These are phyloP conservation scores for Wickerhamiella azymoides DNA, from an alignment of 805 yeast genomes.

Conservation along the genomic window DNA sequence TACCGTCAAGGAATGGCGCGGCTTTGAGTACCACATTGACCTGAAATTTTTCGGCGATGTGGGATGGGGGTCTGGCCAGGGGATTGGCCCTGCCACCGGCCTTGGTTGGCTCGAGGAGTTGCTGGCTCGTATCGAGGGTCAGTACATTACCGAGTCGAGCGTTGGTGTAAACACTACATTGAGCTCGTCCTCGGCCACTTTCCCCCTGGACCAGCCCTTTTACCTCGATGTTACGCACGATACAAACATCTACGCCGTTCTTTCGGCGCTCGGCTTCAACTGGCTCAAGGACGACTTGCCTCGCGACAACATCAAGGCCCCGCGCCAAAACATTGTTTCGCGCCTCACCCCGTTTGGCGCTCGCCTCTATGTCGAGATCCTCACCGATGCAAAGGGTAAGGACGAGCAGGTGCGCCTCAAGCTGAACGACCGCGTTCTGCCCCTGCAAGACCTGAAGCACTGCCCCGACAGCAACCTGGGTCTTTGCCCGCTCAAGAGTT, in stretches of 20 bases:
- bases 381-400: conserved; percentile 18
- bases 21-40: conserved; percentile 47
- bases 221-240: conserved; percentile 69
- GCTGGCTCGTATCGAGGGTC: conserved; percentile 32
- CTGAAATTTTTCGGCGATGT: conserved; percentile 44
- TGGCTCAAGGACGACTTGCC: conserved; percentile 32
- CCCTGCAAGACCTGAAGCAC: conserved; percentile 23
- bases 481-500: conserved; percentile 23
- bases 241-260: conserved; percentile 44
- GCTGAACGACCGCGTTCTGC: conserved; percentile 28
- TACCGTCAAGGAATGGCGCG: conserved; percentile 53
- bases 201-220: conserved; percentile 35
- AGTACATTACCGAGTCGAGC: conserved; percentile 33
- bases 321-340: conserved; percentile 28
- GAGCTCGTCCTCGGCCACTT: conserved; percentile 19
- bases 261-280: conserved; percentile 49
- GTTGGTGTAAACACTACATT: conserved; percentile 37
- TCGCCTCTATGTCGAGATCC: conserved; percentile 27
- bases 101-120: conserved; percentile 38
- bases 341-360: conserved; percentile 32
- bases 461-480: conserved; percentile 25
- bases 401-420: conserved; percentile 23
- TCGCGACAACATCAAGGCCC: conserved; percentile 30
- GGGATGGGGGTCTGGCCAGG: conserved; percentile 44
- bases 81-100: conserved; percentile 44